These are phyloP conservation scores for Teunomyces pallodes DNA, from an alignment of 805 yeast genomes.

Conservation along the genomic window DNA sequence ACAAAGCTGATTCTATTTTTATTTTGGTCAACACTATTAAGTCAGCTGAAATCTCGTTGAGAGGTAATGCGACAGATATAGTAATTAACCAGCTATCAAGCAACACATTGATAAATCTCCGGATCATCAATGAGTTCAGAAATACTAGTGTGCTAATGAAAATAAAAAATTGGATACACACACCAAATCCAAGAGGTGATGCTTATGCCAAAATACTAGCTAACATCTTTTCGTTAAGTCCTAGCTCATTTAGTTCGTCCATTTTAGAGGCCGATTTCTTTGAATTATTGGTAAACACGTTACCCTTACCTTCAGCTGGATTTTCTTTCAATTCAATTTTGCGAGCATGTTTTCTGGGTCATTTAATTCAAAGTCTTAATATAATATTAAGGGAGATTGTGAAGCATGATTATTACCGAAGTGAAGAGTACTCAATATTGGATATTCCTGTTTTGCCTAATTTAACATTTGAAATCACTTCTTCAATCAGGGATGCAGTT, in stretches of 20 bases:
- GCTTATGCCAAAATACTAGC: conserved; percentile 34
- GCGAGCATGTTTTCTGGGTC: conserved; percentile 49
- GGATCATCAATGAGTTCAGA: conserved; percentile 46
- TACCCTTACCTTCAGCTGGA: conserved; percentile 48
- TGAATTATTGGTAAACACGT: conserved; percentile 47
- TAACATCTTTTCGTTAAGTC: conserved; percentile 29
- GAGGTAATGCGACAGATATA: conserved; percentile 48
- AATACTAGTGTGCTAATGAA: conserved; percentile 33
- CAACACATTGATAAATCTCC: conserved; percentile 56
- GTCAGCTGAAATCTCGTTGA: conserved; percentile 60
- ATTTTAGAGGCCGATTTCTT: conserved; percentile 50
- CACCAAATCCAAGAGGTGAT: conserved; percentile 23
- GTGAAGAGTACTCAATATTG: conserved; percentile 22
- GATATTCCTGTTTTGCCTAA: conserved; percentile 37
- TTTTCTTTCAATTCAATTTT: conserved; percentile 47
- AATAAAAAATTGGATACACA: conserved; percentile 35
- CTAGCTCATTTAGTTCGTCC: conserved; percentile 30
- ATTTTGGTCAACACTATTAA: conserved; percentile 57
- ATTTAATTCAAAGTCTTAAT: conserved; percentile 46
- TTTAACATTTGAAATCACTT: conserved; percentile 19
- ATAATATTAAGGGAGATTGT: conserved; percentile 26
- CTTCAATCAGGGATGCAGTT: conserved; percentile 20
- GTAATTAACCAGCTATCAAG: conserved; percentile 58
- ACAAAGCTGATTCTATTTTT: conserved; percentile 32
- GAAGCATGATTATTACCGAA: conserved; percentile 22